These are phyloP conservation scores for Lophiotrema nucula DNA, from an alignment of 495 filamentous ascomycete species.

Conservation along the genomic window DNA sequence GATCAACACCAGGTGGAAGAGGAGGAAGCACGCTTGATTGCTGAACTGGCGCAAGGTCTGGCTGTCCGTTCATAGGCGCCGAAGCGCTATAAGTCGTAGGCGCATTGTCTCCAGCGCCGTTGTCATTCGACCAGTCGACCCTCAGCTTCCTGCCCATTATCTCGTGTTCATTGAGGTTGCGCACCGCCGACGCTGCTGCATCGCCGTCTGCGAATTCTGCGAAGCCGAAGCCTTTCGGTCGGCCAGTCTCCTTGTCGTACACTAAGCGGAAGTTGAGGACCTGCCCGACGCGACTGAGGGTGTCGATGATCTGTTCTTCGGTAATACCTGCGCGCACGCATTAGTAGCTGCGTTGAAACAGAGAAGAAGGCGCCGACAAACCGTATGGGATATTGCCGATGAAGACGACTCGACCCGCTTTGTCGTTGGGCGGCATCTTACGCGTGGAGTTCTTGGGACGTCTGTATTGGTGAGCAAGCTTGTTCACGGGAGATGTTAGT, in stretches of 20 bases:
- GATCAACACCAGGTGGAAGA: conserved; percentile 78
- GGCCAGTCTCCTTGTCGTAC: conserved; percentile 91
- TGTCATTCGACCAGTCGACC: conserved; percentile 93
- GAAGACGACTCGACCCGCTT: conserved; percentile 41
- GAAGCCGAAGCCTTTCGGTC: conserved; percentile 95
- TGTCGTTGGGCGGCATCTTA: conserved; percentile 28
- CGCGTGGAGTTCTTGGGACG: neutral
- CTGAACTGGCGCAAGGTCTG: conserved; percentile 32
- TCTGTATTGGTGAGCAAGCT: too few relatives aligned
- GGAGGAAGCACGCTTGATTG: conserved; percentile 59
- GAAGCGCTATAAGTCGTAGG: conserved; percentile 48
- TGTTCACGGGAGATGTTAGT: too few relatives aligned
- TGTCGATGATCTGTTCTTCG: conserved; percentile 90
- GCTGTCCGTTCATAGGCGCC: conserved; percentile 42
- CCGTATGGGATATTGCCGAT: conserved; percentile 47
- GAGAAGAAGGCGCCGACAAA: conserved; percentile 8
- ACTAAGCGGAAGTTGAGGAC: conserved; percentile 92
- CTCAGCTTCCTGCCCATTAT: conserved; percentile 92
- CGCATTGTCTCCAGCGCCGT: conserved; percentile 68
- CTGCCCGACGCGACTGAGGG: conserved; percentile 81
- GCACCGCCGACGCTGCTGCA: conserved; percentile 87
- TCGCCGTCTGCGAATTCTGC: conserved; percentile 89
- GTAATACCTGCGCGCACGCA: conserved; percentile 63
- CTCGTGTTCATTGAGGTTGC: conserved; percentile 94
- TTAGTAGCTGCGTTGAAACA: neutral